Evolutionary conservation across 192 early-diverging fungal species (phyloP).

Genomic region (Linnemannia exigua): DNA sequence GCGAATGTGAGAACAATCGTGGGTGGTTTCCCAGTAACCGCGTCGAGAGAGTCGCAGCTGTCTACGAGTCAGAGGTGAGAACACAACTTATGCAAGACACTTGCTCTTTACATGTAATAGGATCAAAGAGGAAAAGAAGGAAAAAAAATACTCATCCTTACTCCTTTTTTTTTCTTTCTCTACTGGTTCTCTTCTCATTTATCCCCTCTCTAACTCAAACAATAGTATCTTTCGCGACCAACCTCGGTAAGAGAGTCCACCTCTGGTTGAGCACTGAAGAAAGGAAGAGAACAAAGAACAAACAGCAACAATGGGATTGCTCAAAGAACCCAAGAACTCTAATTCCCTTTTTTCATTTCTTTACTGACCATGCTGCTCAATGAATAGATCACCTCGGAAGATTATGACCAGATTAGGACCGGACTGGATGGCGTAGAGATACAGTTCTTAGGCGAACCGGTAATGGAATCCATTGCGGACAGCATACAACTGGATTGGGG

Average conservation of each 20-base stretch:
- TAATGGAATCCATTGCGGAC: constrained; percentile 26
- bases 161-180: constrained; percentile 6
- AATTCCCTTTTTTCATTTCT: background rate
- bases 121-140: background rate
- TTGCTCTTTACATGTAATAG: background rate
- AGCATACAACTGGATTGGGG: constrained; percentile 34
- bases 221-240: constrained; percentile 38
- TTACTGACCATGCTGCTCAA: background rate
- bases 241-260: constrained; percentile 37
- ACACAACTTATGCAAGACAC: background rate
- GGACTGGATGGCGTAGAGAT: constrained; percentile 54
- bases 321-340: background rate
- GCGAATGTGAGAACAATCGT: constrained; percentile 37
- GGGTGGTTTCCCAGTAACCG: constrained; percentile 55
- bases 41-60: constrained; percentile 31
- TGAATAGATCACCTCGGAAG: constrained; percentile 53
- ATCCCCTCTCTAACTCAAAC: background rate
- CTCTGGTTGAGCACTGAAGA: background rate
- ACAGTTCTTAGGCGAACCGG: constrained; percentile 53
- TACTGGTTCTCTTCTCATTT: background rate
- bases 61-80: constrained; percentile 38
- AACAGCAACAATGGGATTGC: too few species aligned
- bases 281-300: background rate
- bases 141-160: constrained; percentile 3
- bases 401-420: constrained; percentile 55